phyloP scores from a whole-genome alignment of 1,284 basidiomycete species.

The Schizophyllum commune region DNA sequence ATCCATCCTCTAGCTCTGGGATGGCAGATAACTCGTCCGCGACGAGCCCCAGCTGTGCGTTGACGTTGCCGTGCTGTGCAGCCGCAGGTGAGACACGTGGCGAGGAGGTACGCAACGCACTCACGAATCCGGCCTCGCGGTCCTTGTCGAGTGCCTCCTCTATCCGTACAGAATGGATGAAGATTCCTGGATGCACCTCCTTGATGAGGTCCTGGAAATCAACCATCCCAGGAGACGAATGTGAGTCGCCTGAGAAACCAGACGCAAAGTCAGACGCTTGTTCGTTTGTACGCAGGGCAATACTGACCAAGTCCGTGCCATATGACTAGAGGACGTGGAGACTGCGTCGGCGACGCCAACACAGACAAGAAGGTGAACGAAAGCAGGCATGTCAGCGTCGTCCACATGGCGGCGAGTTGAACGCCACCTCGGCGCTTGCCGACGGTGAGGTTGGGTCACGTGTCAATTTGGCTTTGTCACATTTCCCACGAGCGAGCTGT shows the following conservation, averaged over 20 bases:
- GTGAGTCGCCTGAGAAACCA: constrained; percentile 41
- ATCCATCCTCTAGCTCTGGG: constrained; percentile 67
- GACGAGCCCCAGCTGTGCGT: constrained; percentile 62
- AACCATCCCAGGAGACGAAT: constrained; percentile 60
- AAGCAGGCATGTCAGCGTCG: too few species aligned
- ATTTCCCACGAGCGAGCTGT: too few species aligned
- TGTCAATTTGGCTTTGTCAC: too few species aligned
- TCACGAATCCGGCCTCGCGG: constrained; percentile 71
- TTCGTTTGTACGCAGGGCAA: neutral
- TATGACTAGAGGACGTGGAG: constrained; percentile 69
- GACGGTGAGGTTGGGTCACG: too few species aligned
- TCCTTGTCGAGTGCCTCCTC: constrained; percentile 65
- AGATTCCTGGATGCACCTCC: constrained; percentile 75
- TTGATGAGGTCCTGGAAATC: constrained; percentile 64
- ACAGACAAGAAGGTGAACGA: too few species aligned
- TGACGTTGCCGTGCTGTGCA: constrained; percentile 79
- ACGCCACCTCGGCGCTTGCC: too few species aligned
- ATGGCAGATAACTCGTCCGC: constrained; percentile 62
- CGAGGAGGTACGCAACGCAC: constrained; percentile 22
- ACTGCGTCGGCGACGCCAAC: neutral
- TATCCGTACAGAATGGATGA: constrained; percentile 76
- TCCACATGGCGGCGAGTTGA: too few species aligned
- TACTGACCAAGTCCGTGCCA: constrained; percentile 87
- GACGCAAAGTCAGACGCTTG: constrained; percentile 1
- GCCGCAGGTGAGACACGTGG: constrained; percentile 6